These are phyloP conservation scores for Camelina sativa DNA, from an alignment of 345 rosid species.

Conservation along the genomic window DNA sequence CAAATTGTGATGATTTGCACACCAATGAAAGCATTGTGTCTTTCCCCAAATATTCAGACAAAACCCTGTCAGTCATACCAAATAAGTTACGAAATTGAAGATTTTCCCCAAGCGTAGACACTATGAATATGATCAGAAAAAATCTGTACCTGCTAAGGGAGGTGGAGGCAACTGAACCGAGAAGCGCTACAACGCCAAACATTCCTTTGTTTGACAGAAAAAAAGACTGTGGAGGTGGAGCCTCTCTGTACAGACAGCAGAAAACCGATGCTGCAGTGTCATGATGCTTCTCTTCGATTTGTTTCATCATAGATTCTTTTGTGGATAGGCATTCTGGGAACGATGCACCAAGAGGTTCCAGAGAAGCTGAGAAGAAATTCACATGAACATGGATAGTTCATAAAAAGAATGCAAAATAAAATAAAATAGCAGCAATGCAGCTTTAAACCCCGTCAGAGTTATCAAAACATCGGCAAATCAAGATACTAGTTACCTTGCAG, in stretches of 20 bases:
- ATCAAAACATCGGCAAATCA: not conserved
- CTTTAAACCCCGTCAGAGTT: not conserved
- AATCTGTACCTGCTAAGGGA: constrained; percentile 61
- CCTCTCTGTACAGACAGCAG: constrained; percentile 38
- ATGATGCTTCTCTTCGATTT: constrained; percentile 44
- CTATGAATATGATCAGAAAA: not conserved
- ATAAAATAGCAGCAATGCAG: not conserved
- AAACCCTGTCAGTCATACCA: constrained; percentile 46
- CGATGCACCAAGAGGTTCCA: constrained; percentile 36
- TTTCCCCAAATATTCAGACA: constrained; percentile 68
- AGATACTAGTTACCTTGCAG: constrained; percentile 55
- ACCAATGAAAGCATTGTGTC: constrained; percentile 74
- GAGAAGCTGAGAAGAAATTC: constrained; percentile 45
- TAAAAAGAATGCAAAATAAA: not conserved
- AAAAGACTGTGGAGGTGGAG: constrained; percentile 19
- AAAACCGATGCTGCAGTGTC: constrained; percentile 57
- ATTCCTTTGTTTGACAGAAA: constrained; percentile 38
- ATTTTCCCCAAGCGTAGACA: not conserved
- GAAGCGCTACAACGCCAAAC: constrained; percentile 64
- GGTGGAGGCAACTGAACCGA: constrained; percentile 54
- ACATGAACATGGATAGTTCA: constrained; percentile 6
- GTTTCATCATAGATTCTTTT: constrained; percentile 52
- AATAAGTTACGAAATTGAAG: not conserved
- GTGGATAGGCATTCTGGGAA: constrained; percentile 41
- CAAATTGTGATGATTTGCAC: constrained; percentile 56